Evolutionary conservation across 805 yeast genomes (phyloP).

Genomic region (Lachancea nothofagi): DNA sequence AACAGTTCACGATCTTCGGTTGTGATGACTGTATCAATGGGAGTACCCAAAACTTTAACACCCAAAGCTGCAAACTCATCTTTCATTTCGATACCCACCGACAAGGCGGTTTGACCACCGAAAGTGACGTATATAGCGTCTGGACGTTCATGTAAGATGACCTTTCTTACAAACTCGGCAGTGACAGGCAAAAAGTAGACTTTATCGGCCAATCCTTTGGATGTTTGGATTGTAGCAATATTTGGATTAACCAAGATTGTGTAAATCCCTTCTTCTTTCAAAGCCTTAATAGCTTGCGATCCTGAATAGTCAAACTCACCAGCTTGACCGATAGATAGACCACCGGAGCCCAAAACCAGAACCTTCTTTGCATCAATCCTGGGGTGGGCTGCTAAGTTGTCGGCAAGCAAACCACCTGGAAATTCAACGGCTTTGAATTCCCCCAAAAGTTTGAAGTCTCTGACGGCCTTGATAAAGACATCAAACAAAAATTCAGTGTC

Average conservation of each 20-base stretch:
- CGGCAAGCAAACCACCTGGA: constrained; percentile 83
- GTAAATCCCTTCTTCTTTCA: constrained; percentile 96
- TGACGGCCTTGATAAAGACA: constrained; percentile 78
- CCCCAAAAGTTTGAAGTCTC: constrained; percentile 51
- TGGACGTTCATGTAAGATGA: constrained; percentile 90
- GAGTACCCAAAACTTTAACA: constrained; percentile 94
- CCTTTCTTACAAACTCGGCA: constrained; percentile 93
- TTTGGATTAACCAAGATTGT: constrained; percentile 95
- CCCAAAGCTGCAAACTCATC: constrained; percentile 87
- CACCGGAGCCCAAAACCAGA: constrained; percentile 94
- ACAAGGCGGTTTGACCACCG: constrained; percentile 98
- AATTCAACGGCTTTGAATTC: constrained; percentile 67
- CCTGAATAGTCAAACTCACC: constrained; percentile 99
- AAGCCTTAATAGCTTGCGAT: constrained; percentile 96
- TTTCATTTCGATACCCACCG: constrained; percentile 91
- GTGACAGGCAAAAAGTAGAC: constrained; percentile 97
- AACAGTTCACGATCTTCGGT: constrained; percentile 97
- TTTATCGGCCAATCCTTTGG: constrained; percentile 96
- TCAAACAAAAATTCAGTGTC: constrained; percentile 97
- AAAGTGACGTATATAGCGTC: constrained; percentile 96
- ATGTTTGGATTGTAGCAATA: constrained; percentile 97
- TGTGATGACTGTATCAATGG: constrained; percentile 90
- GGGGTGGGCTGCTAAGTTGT: constrained; percentile 71
- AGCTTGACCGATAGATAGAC: constrained; percentile 97
- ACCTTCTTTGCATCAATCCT: constrained; percentile 84